A percentile compares a stretch with the other conserved stretches of the same genome.
Conservation (phyloP, 805 yeast genomes). For the Yarrowia sp. region DNA sequence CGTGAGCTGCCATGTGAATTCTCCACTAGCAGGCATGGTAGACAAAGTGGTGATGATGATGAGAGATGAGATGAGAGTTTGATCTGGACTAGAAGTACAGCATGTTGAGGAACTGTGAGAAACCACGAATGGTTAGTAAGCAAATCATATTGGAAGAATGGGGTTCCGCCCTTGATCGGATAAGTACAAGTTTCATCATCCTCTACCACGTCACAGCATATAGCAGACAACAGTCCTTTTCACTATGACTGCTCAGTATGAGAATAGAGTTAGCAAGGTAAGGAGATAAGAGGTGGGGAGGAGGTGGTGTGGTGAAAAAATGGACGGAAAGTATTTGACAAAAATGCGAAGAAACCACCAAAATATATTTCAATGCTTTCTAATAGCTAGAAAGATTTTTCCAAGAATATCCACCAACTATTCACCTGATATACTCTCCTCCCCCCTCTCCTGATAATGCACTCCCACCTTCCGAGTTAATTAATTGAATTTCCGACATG, state of each 20-base stretch:
- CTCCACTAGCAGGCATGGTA: slow-evolving; percentile 4
- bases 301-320: neutral
- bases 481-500: slow-evolving; percentile 11
- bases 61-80: too few relatives aligned
- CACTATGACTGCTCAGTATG: neutral
- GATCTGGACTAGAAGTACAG: too few relatives aligned
- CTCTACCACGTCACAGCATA: too few relatives aligned
- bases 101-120: too few relatives aligned
- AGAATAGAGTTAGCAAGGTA: slow-evolving; percentile 11
- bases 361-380: neutral
- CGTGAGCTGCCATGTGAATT: slow-evolving; percentile 19
- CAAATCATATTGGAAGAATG: too few relatives aligned
- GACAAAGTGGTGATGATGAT: neutral
- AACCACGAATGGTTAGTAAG: too few relatives aligned
- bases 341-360: neutral
- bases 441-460: neutral
- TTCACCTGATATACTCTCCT: neutral
- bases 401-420: neutral
- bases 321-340: too few relatives aligned
- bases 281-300: slow-evolving; percentile 6
- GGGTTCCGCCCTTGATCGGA: too few relatives aligned
- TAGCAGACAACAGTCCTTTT: too few relatives aligned
- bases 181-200: too few relatives aligned
- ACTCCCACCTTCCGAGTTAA: slow-evolving; percentile 14
- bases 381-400: neutral